These are phyloP conservation scores for Voacanga thouarsii DNA, from an alignment of 257 asterid species.

Conservation along the genomic window DNA sequence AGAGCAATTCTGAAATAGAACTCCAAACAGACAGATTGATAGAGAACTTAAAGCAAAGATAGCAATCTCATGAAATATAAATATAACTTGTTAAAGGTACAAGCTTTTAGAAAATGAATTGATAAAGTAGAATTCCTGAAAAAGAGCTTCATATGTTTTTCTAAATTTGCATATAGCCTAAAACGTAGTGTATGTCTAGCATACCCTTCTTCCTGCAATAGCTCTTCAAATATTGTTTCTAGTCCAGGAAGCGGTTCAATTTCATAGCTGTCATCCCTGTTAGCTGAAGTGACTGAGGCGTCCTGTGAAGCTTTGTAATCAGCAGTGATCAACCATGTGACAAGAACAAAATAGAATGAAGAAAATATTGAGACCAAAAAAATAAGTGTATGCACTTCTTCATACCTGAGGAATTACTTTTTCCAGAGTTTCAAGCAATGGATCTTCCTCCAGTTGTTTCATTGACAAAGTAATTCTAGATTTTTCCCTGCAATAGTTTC, in stretches of 20 bases:
- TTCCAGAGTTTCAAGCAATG: slow-evolving; percentile 84
- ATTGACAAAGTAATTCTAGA: slow-evolving; percentile 75
- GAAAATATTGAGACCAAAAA: background rate
- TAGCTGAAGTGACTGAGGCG: slow-evolving; percentile 29
- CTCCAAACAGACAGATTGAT: too few species aligned
- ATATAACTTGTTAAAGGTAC: background rate
- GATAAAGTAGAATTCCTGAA: background rate
- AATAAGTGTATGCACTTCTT: background rate
- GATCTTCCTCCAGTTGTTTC: slow-evolving; percentile 93
- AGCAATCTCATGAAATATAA: background rate
- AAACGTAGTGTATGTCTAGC: slow-evolving; percentile 5
- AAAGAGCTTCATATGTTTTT: background rate
- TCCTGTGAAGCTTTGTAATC: slow-evolving; percentile 39
- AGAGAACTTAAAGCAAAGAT: background rate
- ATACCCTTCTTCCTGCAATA: slow-evolving; percentile 89
- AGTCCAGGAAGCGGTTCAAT: slow-evolving; percentile 96
- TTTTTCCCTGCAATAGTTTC: slow-evolving; percentile 53
- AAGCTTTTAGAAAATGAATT: background rate
- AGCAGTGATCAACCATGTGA: slow-evolving; percentile 15
- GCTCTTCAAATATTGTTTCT: slow-evolving; percentile 66
- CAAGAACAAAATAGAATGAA: background rate
- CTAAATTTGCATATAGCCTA: background rate
- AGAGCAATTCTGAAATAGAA: too few species aligned
- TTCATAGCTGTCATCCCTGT: slow-evolving; percentile 26
- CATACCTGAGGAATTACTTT: slow-evolving; percentile 91